Base-by-base conservation (phyloP, 139 green algal genomes). In the Monoraphidium neglectum region DNA sequence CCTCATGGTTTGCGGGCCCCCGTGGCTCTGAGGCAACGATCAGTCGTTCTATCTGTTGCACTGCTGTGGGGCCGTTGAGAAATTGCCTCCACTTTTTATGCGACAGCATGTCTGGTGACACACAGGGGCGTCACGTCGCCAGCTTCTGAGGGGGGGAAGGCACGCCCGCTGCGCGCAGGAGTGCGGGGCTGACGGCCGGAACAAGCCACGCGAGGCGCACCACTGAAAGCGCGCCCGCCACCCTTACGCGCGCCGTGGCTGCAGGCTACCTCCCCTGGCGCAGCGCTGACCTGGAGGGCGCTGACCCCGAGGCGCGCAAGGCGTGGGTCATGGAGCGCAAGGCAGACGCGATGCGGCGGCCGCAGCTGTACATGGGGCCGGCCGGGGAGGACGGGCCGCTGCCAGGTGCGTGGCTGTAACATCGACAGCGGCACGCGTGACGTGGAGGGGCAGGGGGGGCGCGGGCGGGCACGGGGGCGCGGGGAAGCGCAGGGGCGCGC, bases 201-300 rank as follows among this genome's bases (percentile, higher is more conserved):
- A n/a, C n/a, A n/a, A n/a, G n/a, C n/a, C n/a, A n/a, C n/a, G n/a
- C n/a, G n/a, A n/a, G n/a, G n/a, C n/a, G n/a, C n/a, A n/a, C n/a
- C n/a, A n/a, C n/a, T n/a, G n/a, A n/a, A n/a, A n/a, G n/a, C n/a
- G n/a, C n/a, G n/a, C n/a, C n/a, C n/a, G n/a, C n/a, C n/a, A n/a
- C n/a, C n/a, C n/a, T n/a, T n/a, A n/a, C n/a, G n/a, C n/a, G n/a
- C n/a, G n/a, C n/a, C n/a, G n/a, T n/a, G n/a, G n/a, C 24, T 15
- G 56, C 77, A 83, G 82, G 82, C 66, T 72, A 65, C 4, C 68
- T 87, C 60, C 82, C 77, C 6, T 87, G 82, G 82, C 72, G 66
- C 66, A 68, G 37, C 28, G 63, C 8, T 30, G 47, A 33, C 26
- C 35, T 62, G 16, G 33, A 43, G 4, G 28, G 59, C 28, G 66